Conservation (phyloP, 2,329 filamentous ascomycete genomes). For the Colletotrichum orbiculare region DNA sequence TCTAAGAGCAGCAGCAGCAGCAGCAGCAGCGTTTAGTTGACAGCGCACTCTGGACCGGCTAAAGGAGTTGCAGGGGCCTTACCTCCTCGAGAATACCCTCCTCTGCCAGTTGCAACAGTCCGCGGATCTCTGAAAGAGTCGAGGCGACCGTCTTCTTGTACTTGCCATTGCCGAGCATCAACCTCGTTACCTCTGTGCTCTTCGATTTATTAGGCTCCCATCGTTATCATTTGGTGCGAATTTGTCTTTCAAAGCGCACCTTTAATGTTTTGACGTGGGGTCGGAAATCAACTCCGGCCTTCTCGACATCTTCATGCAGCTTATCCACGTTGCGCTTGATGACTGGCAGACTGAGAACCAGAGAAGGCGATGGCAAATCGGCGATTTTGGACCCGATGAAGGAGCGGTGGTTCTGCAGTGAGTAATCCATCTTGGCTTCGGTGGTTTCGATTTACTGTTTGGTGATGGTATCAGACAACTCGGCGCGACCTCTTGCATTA, state of each 20-base stretch:
- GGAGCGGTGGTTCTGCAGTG: slow-evolving; percentile 44
- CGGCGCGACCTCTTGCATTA: background rate
- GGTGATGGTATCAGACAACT: background rate
- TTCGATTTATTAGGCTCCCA: slow-evolving; percentile 24
- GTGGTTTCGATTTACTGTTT: background rate
- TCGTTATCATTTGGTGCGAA: too few relatives aligned
- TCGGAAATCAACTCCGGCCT: slow-evolving; percentile 50
- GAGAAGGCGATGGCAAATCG: slow-evolving; percentile 51
- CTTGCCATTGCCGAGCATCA: slow-evolving; percentile 53
- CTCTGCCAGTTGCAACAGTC: slow-evolving; percentile 49
- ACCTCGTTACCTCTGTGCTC: slow-evolving; percentile 49
- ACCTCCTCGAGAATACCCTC: slow-evolving; percentile 55
- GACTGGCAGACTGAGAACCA: slow-evolving; percentile 51
- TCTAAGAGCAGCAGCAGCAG: slow-evolving; percentile 34
- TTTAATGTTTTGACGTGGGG: slow-evolving; percentile 59
- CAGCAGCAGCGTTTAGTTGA: background rate
- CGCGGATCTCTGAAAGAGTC: slow-evolving; percentile 53
- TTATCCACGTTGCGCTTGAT: slow-evolving; percentile 50
- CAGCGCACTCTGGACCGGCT: too few relatives aligned
- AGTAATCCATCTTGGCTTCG: slow-evolving; percentile 42
- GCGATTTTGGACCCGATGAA: slow-evolving; percentile 49
- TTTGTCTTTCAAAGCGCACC: slow-evolving; percentile 37
- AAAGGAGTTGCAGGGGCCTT: background rate
- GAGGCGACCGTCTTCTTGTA: slow-evolving; percentile 53
- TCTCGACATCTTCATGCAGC: slow-evolving; percentile 52